Evolutionary conservation across 495 filamentous ascomycete species (phyloP).

Genomic region (Penicillium parvum): DNA sequence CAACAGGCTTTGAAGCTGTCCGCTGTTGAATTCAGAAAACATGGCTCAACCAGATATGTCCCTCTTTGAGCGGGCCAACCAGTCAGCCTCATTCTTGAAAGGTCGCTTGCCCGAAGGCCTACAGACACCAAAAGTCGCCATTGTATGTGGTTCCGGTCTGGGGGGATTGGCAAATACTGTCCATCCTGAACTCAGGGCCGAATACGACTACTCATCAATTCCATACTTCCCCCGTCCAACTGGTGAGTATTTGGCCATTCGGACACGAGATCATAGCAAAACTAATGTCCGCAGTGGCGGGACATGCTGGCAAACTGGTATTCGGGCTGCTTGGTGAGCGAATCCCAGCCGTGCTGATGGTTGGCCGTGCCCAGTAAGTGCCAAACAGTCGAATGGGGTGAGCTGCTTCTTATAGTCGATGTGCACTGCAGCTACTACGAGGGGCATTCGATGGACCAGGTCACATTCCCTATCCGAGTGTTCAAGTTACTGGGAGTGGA

Average conservation of each 20-base stretch:
- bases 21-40: no score
- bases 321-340: slow-evolving; percentile 59
- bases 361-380: slow-evolving; percentile 69
- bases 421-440: slow-evolving; percentile 61
- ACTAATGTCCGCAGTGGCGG: slow-evolving; percentile 44
- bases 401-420: background rate
- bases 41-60: slow-evolving; percentile 19
- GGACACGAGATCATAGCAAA: background rate
- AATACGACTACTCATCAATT: slow-evolving; percentile 59
- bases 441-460: slow-evolving; percentile 62
- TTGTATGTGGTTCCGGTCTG: slow-evolving; percentile 72
- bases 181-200: slow-evolving; percentile 46
- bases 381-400: background rate
- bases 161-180: slow-evolving; percentile 62
- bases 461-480: slow-evolving; percentile 68
- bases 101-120: slow-evolving; percentile 41
- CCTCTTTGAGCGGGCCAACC: slow-evolving; percentile 33
- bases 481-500: slow-evolving; percentile 64
- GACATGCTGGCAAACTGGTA: slow-evolving; percentile 72
- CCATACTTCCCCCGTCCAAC: slow-evolving; percentile 63
- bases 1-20: no score
- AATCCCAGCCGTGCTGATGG: slow-evolving; percentile 64
- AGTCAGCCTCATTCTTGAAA: slow-evolving; percentile 37
- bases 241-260: slow-evolving; percentile 49
- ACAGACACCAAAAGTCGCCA: slow-evolving; percentile 55